Evolutionary conservation across 805 yeast species (phyloP).

Genomic region (Dipodascus albidus): DNA sequence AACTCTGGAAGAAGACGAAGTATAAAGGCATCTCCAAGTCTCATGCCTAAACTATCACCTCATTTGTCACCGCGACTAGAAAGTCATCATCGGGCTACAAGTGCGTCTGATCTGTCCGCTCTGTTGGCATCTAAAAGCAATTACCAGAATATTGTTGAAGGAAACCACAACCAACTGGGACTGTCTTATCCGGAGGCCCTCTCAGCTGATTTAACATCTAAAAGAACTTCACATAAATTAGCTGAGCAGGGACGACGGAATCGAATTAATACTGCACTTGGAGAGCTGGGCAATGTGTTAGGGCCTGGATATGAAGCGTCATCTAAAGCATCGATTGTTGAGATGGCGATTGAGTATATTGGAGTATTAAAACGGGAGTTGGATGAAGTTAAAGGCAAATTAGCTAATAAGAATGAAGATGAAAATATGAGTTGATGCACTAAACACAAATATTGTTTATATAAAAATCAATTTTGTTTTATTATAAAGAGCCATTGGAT

Average conservation of each 20-base stretch:
- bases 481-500: too few relatives aligned
- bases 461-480: too few relatives aligned
- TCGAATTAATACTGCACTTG: conserved; percentile 79
- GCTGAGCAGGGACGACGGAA: conserved; percentile 97
- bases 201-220: conserved; percentile 29
- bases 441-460: too few relatives aligned
- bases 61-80: conserved; percentile 6
- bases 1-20: conserved; percentile 4
- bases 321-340: conserved; percentile 92
- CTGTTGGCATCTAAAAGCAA: conserved; percentile 30
- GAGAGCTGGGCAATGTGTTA: conserved; percentile 56
- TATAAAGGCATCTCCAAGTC: conserved; percentile 12
- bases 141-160: conserved; percentile 33
- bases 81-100: neutral
- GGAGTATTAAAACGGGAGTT: conserved; percentile 32
- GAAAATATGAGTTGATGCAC: neutral
- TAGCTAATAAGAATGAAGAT: conserved; percentile 3
- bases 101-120: conserved; percentile 12
- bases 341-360: conserved; percentile 69
- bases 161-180: conserved; percentile 31
- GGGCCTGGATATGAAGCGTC: conserved; percentile 52
- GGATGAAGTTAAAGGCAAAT: conserved; percentile 13
- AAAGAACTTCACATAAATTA: conserved; percentile 69
- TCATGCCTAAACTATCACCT: conserved; percentile 13
- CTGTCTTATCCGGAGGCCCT: conserved; percentile 31